These are phyloP conservation scores for Pouteria glomerata DNA, from an alignment of 148 eudicot species.

Conservation along the genomic window DNA sequence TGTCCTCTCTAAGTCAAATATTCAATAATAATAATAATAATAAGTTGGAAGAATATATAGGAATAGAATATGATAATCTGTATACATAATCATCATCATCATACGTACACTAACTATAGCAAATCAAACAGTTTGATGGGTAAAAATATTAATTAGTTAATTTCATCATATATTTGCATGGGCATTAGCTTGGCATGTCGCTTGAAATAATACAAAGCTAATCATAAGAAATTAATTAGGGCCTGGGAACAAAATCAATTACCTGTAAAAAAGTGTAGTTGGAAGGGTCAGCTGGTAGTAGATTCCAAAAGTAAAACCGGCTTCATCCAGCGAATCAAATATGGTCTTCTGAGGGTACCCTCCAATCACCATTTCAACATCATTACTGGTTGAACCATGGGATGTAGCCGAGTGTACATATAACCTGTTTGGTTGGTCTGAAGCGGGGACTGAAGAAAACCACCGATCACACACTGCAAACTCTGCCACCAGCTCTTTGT, in stretches of 20 bases:
- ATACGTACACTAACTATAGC: too few species aligned
- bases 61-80: too few species aligned
- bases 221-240: too few species aligned
- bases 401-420: conserved; percentile 57
- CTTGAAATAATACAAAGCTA: too few species aligned
- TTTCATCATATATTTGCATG: too few species aligned
- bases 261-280: conserved; percentile 6
- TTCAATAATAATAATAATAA: too few species aligned
- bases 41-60: too few species aligned
- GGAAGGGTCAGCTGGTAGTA: conserved; percentile 10
- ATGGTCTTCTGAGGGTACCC: conserved; percentile 11
- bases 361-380: neutral
- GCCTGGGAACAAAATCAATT: neutral
- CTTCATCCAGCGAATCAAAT: conserved; percentile 9
- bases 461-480: conserved; percentile 54
- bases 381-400: conserved; percentile 10
- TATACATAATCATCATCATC: too few species aligned
- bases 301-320: conserved; percentile 3
- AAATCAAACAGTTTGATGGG: too few species aligned
- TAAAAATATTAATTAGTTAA: too few species aligned
- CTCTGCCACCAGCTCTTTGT: conserved; percentile 24
- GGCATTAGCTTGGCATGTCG: neutral
- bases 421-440: conserved; percentile 69
- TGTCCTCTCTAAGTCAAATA: too few species aligned
- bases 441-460: conserved; percentile 60